Evolutionary conservation across 371 early-diverging fungal species (phyloP).

Genomic region (Mucor saturninus): DNA sequence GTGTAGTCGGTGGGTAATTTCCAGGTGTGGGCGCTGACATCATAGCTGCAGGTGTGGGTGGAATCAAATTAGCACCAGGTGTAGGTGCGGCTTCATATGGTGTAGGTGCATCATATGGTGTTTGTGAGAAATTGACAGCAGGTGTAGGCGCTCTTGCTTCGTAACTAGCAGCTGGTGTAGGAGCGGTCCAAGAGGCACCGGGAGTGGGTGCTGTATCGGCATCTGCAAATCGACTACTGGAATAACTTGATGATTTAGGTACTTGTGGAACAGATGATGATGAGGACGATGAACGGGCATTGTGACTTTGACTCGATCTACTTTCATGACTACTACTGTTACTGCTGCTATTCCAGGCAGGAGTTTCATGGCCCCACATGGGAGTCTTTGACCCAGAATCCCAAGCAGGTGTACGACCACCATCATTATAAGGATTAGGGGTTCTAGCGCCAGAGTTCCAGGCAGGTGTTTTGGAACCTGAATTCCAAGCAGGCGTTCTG

Average conservation of each 20-base stretch:
- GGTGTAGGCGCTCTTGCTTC: constrained; percentile 48
- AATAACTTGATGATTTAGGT: constrained; percentile 58
- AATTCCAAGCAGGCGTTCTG: constrained; percentile 82
- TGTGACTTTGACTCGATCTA: constrained; percentile 7
- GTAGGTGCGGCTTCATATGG: constrained; percentile 45
- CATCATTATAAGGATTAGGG: constrained; percentile 69
- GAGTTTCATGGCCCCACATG: constrained; percentile 70
- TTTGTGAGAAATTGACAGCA: constrained; percentile 47
- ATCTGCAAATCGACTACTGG: constrained; percentile 32
- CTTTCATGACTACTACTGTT: constrained; percentile 44
- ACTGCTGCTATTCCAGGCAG: constrained; percentile 73
- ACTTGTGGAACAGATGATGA: constrained; percentile 37
- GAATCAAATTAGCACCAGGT: constrained; percentile 53
- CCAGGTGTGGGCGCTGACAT: constrained; percentile 54
- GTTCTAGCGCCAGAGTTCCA: constrained; percentile 77
- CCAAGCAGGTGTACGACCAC: constrained; percentile 76
- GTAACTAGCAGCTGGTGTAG: constrained; percentile 47
- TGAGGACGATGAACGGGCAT: neutral
- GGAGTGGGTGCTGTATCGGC: constrained; percentile 50
- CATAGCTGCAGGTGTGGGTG: constrained; percentile 63
- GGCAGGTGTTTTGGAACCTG: constrained; percentile 59
- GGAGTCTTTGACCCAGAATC: constrained; percentile 67
- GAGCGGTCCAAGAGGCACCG: constrained; percentile 41
- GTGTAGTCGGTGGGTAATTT: constrained; percentile 42
- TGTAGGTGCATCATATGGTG: constrained; percentile 44